Base-by-base conservation (phyloP, 164 flowering plant species). In the Echeveria elegans region DNA sequence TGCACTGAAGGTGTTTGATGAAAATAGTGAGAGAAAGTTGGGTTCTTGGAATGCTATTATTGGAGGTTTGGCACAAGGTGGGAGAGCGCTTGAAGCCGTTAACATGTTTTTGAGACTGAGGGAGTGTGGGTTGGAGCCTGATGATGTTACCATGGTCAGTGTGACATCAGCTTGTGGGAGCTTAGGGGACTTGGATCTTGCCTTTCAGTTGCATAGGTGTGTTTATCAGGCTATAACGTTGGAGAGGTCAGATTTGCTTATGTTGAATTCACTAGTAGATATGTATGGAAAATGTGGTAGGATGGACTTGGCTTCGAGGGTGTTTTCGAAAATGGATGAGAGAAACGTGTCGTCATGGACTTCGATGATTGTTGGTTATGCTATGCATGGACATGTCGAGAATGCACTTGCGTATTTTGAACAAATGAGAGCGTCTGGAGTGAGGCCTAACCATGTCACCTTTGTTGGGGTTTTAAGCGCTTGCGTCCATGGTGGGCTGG, bases 271-370 rank as follows among this genome's bases (percentile, higher is more conserved):
- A 2, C 70, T 86, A 23, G 73, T 85, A 19, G 89, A 88, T 72
- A 77, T 85, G 89, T 88, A 83, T 66, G 88, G 86, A 31, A 86
- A 86, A 75, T 86, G 91, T 67, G 88, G 90, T 6, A 67, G 82
- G 56, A 79, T 81, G 85, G 88, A 86, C 59, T 75, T 82, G 30
- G 88, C 88, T 3, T 28, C 70, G 53, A 74, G 37, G 53, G 84
- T 82, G 6, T 86, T 83, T 65, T 50, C 59, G 0, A 65, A 52
- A 56, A 82, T 84, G 78, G 75, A 28, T 7, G 61, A 73, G 19
- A 69, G 74, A 41, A 78, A 82, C 63, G 90, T 86, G 56, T 84
- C 86, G 2, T 82, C 88, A 0, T 86, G 86, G 86, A 86, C 88
- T 16, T 78, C 86, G 0, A 78, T 86, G 82, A 83, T 86, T 41